Conservation (phyloP, 2,329 filamentous ascomycete genomes). For the Coleophoma cylindrospora region DNA sequence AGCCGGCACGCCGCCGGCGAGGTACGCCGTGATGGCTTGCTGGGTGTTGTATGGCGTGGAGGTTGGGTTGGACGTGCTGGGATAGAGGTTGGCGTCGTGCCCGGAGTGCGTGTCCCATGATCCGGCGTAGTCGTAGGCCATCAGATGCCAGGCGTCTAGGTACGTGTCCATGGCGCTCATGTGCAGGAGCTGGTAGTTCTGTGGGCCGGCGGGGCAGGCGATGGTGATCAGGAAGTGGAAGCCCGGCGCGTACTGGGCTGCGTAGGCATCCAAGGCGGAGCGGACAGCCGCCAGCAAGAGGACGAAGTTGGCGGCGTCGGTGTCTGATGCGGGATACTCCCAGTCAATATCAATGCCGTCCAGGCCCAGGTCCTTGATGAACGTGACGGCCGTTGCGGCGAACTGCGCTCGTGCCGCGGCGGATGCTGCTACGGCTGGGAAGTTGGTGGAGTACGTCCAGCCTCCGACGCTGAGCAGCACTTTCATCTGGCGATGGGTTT, state of each 20-base stretch:
- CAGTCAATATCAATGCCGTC: constrained; percentile 19
- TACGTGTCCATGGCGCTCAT: constrained; percentile 39
- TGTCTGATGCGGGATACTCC: constrained; percentile 12
- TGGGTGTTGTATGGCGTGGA: constrained; percentile 68
- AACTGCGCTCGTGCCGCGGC: constrained; percentile 31
- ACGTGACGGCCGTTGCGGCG: constrained; percentile 9
- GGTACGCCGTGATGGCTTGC: constrained; percentile 60
- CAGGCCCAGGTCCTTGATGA: constrained; percentile 13
- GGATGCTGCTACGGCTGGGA: constrained; percentile 60
- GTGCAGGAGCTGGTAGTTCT: constrained; percentile 40
- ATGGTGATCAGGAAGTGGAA: constrained; percentile 49
- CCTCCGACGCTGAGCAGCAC: constrained; percentile 77
- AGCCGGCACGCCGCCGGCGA: constrained; percentile 53
- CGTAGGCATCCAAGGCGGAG: constrained; percentile 43
- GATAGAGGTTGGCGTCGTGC: constrained; percentile 69
- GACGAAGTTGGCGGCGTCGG: constrained; percentile 17
- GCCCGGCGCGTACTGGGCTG: constrained; percentile 32
- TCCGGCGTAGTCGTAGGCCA: constrained; percentile 51
- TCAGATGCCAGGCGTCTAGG: constrained; percentile 54
- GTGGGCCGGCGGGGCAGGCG: constrained; percentile 41
- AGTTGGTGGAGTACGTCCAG: constrained; percentile 78
- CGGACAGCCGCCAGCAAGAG: constrained; percentile 20
- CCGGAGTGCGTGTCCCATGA: constrained; percentile 59
- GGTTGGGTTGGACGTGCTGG: constrained; percentile 43
- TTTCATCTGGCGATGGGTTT: constrained; percentile 72